phyloP scores from a whole-genome alignment of 345 rosid genomes.

The Limnanthes douglasii region DNA sequence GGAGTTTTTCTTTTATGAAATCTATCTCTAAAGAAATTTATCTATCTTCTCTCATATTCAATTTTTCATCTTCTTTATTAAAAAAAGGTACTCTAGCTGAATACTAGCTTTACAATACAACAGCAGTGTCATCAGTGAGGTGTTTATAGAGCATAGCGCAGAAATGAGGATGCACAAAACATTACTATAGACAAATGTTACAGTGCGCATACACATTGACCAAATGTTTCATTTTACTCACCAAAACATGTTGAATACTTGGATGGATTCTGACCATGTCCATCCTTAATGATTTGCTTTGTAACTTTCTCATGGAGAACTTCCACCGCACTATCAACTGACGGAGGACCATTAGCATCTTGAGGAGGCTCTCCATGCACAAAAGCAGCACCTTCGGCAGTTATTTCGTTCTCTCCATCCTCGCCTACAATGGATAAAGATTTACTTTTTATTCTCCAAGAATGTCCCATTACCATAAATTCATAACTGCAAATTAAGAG shows the following conservation, averaged over 20 bases:
- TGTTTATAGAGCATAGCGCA: too few species aligned
- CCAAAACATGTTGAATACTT: constrained; percentile 89
- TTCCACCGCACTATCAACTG: constrained; percentile 49
- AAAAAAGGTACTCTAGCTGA: too few species aligned
- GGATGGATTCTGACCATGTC: constrained; percentile 81
- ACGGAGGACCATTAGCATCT: constrained; percentile 48
- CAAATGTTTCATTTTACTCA: constrained; percentile 18
- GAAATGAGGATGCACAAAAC: not conserved
- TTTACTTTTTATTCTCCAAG: not conserved
- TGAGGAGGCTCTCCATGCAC: constrained; percentile 48
- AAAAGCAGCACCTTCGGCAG: constrained; percentile 35
- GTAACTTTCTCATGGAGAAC: constrained; percentile 71
- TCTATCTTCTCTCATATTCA: too few species aligned
- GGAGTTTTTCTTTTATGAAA: too few species aligned
- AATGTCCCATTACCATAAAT: too few species aligned
- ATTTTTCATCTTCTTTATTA: too few species aligned
- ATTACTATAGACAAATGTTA: not conserved
- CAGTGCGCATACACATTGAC: not conserved
- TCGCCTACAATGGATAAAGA: constrained; percentile 7
- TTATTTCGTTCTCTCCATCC: constrained; percentile 45
- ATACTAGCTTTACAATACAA: too few species aligned
- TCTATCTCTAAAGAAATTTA: too few species aligned
- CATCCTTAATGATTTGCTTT: constrained; percentile 81
- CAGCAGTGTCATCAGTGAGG: not conserved
- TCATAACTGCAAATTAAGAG: not conserved